Evolutionary conservation across 768 basidiomycete genomes (phyloP).

Genomic region (Pleurotus pulmonarius): DNA sequence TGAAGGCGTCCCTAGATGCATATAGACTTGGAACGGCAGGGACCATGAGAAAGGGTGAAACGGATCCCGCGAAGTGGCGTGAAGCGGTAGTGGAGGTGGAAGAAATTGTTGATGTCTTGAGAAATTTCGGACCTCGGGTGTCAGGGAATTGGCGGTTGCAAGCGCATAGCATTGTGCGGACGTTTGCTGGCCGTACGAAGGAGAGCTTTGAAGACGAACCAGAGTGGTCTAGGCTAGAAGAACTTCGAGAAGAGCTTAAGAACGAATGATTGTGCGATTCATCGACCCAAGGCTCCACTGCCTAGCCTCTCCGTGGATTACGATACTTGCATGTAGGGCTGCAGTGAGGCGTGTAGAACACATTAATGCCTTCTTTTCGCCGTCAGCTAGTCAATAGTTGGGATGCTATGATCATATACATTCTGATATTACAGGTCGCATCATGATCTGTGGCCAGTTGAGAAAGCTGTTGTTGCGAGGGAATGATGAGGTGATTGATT

Average conservation of each 20-base stretch:
- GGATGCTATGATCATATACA: conserved; percentile 5
- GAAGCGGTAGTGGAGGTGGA: conserved; percentile 77
- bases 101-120: conserved; percentile 79
- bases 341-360: not conserved
- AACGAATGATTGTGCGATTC: too few species aligned
- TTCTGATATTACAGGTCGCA: conserved; percentile 4
- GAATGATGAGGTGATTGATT: conserved; percentile 6
- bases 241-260: conserved; percentile 58
- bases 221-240: conserved; percentile 71
- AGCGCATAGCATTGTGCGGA: conserved; percentile 81
- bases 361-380: not conserved
- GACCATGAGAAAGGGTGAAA: conserved; percentile 63
- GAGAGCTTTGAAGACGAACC: conserved; percentile 82
- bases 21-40: conserved; percentile 71
- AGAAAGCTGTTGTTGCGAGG: conserved; percentile 6
- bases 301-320: too few species aligned
- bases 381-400: not conserved
- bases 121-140: conserved; percentile 76
- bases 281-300: too few species aligned
- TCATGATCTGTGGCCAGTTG: not conserved
- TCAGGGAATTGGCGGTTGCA: conserved; percentile 78
- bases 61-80: conserved; percentile 64
- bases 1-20: conserved; percentile 81
- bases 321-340: too few species aligned
- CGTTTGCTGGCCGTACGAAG: conserved; percentile 82